Evolutionary conservation across 495 filamentous ascomycete genomes (phyloP).

Genomic region (Paragyromitra xinjiangensis): DNA sequence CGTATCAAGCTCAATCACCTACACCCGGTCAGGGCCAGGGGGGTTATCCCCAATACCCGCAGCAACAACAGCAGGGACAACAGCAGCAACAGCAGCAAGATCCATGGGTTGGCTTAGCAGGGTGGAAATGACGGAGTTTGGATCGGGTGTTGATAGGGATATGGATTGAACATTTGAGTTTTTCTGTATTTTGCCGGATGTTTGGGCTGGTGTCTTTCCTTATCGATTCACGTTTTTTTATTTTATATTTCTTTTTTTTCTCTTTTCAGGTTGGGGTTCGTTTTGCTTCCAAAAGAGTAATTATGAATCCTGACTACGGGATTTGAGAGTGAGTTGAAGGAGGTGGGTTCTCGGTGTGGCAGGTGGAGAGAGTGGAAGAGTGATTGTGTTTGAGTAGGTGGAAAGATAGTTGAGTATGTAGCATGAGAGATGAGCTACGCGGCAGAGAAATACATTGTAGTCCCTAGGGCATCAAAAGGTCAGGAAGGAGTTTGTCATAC

Average conservation of each 20-base stretch:
- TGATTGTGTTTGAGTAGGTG: slow-evolving; percentile 42
- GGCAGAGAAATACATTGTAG: slow-evolving; percentile 34
- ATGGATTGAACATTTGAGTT: slow-evolving; percentile 47
- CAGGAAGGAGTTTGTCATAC: neutral
- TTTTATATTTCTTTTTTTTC: slow-evolving; percentile 20
- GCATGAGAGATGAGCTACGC: slow-evolving; percentile 29
- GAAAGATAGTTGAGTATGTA: slow-evolving; percentile 28
- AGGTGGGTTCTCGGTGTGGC: neutral
- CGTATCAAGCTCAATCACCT: slow-evolving; percentile 45
- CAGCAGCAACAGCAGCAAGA: slow-evolving; percentile 50
- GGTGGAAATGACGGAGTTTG: slow-evolving; percentile 42
- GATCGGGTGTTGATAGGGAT: slow-evolving; percentile 40
- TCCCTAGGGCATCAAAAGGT: slow-evolving; percentile 24
- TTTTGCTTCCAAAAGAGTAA: slow-evolving; percentile 23
- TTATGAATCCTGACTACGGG: slow-evolving; percentile 14
- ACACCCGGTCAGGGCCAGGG: slow-evolving; percentile 38
- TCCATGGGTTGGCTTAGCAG: slow-evolving; percentile 51
- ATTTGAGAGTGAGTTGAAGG: slow-evolving; percentile 5
- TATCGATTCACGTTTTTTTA: slow-evolving; percentile 36
- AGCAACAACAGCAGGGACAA: slow-evolving; percentile 42
- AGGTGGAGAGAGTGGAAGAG: slow-evolving; percentile 6
- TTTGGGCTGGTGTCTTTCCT: slow-evolving; percentile 53
- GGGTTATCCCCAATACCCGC: slow-evolving; percentile 44
- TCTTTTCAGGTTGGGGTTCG: slow-evolving; percentile 16
- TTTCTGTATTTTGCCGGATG: slow-evolving; percentile 50